phyloP scores from a whole-genome alignment of 805 yeast genomes.

The Zygoascus flipseniorum region DNA sequence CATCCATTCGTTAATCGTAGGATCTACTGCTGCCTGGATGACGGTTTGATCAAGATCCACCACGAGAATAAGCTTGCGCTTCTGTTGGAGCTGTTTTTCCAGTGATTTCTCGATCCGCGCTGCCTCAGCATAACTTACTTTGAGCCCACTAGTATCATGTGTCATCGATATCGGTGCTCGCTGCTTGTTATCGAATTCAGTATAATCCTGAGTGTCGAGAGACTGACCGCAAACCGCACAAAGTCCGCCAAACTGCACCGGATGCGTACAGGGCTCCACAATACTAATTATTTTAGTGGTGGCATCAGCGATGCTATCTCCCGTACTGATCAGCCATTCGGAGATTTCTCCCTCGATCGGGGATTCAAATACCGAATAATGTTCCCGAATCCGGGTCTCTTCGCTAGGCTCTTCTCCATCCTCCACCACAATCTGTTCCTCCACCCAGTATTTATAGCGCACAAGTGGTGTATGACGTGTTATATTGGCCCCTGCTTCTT shows the following conservation, averaged over 20 bases:
- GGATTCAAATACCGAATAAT: conserved; percentile 53
- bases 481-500: conserved; percentile 36
- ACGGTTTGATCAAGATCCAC: conserved; percentile 97
- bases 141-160: conserved; percentile 77
- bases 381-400: conserved; percentile 26
- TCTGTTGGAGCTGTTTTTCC: conserved; percentile 49
- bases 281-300: conserved; percentile 48
- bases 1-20: conserved; percentile 96
- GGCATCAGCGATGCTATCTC: conserved; percentile 47
- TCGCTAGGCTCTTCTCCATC: conserved; percentile 8
- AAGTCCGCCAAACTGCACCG: conserved; percentile 88
- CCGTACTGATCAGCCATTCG: conserved; percentile 41
- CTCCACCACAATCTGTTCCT: conserved; percentile 31
- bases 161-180: conserved; percentile 84
- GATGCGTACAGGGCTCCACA: conserved; percentile 80
- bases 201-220: conserved; percentile 62
- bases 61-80: conserved; percentile 71
- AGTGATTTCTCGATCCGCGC: conserved; percentile 66
- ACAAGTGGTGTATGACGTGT: conserved; percentile 46
- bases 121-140: conserved; percentile 81
- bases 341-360: conserved; percentile 70
- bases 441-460: conserved; percentile 60
- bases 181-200: conserved; percentile 57
- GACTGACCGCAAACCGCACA: conserved; percentile 89
- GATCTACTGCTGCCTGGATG: conserved; percentile 96